Base-by-base conservation (phyloP, 1,284 basidiomycete species). In the Phellinidium pouzarii region DNA sequence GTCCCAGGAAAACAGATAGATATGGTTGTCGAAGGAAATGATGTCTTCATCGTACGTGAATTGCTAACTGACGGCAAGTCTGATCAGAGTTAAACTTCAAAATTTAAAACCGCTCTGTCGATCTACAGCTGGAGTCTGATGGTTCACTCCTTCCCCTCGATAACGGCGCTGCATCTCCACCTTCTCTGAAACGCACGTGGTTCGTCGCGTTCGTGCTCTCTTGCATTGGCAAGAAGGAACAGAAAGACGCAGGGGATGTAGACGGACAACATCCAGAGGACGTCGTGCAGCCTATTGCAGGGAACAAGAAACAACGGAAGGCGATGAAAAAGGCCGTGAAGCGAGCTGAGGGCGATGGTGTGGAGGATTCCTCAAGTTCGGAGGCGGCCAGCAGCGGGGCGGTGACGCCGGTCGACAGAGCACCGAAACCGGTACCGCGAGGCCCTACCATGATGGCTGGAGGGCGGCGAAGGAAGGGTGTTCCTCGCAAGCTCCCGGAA, bases 1-100 rank as follows among this genome's bases (percentile, higher is more conserved):
- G 61, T 73, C 4, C 59, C 65, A 14, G 77, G 78, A 0, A 76
- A 72, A 64, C 73, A 69, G 66, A 70, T 90, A 52, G 87, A 90
- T 54, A 80, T 90, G 78, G 73, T 89, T n/a, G 88, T 91, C 3
- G 84, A 89, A 58, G 78, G 79, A 38, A 69, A 76, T 53, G 65
- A 79, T 44, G 85, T 89, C 34, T 89, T 78, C 66, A 75, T 90
- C 55, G 87, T 89, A 62, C 66, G 84, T 78, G 37, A 40, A 17
- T 11, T 40, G 3, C n/a, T 17, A n/a, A n/a, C 37, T 23, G 34
- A 34, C 49, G 38, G 19, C 26, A 27, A 31, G 23, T 42, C 23
- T 50, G 23, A 48, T n/a, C 55, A 54, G 19, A 40, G 37, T 17
- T 19, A 7, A 40, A 3, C 54, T 27, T 34, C 14, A n/a, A 34